A percentile compares a stretch with the other conserved stretches of the same genome.
phyloP scores from a whole-genome alignment of 2,329 filamentous ascomycete species.

The Fusarium armeniacum region DNA sequence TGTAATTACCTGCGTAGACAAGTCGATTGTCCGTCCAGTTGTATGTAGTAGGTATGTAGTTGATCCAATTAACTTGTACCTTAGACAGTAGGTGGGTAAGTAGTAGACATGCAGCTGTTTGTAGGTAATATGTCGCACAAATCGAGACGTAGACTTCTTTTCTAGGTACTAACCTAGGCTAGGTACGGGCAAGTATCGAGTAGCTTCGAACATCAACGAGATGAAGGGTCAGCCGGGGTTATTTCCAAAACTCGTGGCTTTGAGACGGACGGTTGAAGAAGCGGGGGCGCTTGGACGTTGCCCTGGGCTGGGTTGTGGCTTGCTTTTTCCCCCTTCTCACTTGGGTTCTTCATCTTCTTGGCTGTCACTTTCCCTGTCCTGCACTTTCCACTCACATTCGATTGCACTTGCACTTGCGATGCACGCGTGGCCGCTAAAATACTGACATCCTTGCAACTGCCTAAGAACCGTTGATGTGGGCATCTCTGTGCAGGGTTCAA shows the following conservation, averaged over 20 bases:
- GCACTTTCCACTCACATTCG: slow-evolving; percentile 29
- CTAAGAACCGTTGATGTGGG: slow-evolving; percentile 41
- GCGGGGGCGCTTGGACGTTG: slow-evolving; percentile 29
- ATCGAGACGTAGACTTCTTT: slow-evolving; percentile 26
- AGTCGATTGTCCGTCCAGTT: slow-evolving; percentile 13
- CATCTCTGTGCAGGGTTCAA: slow-evolving; percentile 29
- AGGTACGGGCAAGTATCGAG: slow-evolving; percentile 12
- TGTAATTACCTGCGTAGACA: slow-evolving; percentile 1
- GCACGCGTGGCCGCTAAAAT: slow-evolving; percentile 37
- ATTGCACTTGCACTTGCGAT: slow-evolving; percentile 29
- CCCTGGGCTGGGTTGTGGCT: slow-evolving; percentile 22
- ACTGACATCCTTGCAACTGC: slow-evolving; percentile 33
- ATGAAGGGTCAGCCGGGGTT: slow-evolving; percentile 42
- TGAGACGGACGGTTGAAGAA: slow-evolving; percentile 39
- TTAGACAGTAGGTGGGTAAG: not conserved
- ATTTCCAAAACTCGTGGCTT: slow-evolving; percentile 41
- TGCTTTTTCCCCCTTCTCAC: slow-evolving; percentile 13
- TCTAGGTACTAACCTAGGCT: slow-evolving; percentile 7
- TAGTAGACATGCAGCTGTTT: not conserved
- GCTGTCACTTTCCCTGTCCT: slow-evolving; percentile 9
- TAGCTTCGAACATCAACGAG: slow-evolving; percentile 45
- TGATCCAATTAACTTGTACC: too few relatives aligned
- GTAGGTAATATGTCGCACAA: slow-evolving; percentile 35
- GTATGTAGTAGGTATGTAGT: not conserved
- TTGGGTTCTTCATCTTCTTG: slow-evolving; percentile 7